Evolutionary conservation across 148 eudicot species (phyloP).

Genomic region (Rhododendron mucronatum): DNA sequence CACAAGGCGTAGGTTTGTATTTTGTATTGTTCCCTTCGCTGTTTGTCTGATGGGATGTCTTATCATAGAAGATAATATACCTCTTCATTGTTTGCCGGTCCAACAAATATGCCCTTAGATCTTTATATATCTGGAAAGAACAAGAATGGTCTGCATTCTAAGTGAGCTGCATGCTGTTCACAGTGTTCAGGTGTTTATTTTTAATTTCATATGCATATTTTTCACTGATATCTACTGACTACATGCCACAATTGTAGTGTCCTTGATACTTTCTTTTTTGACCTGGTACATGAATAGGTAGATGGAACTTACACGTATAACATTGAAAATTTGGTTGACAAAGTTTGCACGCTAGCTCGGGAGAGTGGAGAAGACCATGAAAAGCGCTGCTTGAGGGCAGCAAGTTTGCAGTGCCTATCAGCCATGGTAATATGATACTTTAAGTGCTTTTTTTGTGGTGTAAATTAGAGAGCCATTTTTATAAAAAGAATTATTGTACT

Average conservation of each 20-base stretch:
- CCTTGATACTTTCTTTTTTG: constrained; percentile 3
- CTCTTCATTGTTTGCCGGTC: background rate
- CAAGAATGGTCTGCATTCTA: background rate
- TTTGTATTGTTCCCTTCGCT: background rate
- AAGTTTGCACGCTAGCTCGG: constrained; percentile 65
- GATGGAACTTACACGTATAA: constrained; percentile 80
- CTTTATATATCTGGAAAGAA: background rate
- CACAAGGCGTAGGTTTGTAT: background rate
- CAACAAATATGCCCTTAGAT: background rate
- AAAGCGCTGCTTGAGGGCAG: constrained; percentile 60
- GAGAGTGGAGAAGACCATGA: constrained; percentile 47
- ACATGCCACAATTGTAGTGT: background rate
- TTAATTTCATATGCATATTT: background rate
- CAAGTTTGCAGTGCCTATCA: constrained; percentile 85
- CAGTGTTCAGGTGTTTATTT: background rate
- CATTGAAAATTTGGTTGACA: constrained; percentile 51
- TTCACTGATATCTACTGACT: background rate
- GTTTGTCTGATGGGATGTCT: background rate
- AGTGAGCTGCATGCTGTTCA: background rate
- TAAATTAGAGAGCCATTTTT: constrained; percentile 4
- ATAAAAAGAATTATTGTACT: background rate
- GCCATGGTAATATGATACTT: constrained; percentile 61
- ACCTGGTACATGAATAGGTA: constrained; percentile 39
- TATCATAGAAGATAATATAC: background rate
- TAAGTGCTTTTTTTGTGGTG: background rate